Base-by-base conservation (phyloP, 176 grass and related monocot species). In the Eleusine indica region DNA sequence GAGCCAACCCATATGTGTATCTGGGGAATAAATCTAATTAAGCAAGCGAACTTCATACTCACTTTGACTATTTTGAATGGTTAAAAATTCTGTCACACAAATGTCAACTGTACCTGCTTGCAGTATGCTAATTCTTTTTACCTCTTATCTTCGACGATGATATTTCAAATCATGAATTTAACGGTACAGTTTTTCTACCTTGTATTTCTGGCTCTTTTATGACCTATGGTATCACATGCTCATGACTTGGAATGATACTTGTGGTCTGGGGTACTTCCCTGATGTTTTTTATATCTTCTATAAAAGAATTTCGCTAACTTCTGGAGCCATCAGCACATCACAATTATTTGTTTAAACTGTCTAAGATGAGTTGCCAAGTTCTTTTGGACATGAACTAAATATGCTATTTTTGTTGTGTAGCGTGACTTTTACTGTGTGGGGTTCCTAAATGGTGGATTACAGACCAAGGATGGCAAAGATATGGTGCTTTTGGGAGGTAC, bases 401-500 rank as follows among this genome's bases (percentile, higher is more conserved):
- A 40, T 67, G 2, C 58, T 42, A 15, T 30, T 57, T 35, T 39
- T 48, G 30, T 78, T 78, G 52, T 80, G 51, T 81, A 89, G 86
- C 69, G 75, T 47, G 78, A 92, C 86, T 17, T 85, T 25, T 93
- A 93, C 54, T 98, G 96, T 66, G 51, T 95, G 83, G 96, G 96
- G 37, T 98, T 95, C 84, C 91, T 94, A 84, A 93, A 90, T 47
- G 96, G 91, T 60, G 91, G 90, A 80, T 21, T 98, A 18, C 93
- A 98, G 70, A 92, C 91, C 71, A 95, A 94, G 80, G 96, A 95
- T 74, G 96, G 91, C 30, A 98, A 91, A 87, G 85, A 95, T 86
- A 91, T 98, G 87, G 70, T 98, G 87, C 89, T 98, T 86, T 90
- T 98, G 83, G 96, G 93, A 90, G 96, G 96, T 98, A 88, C 15